Conservation (phyloP, 306 rosid genomes). For the apple (Malus domestica) region DNA sequence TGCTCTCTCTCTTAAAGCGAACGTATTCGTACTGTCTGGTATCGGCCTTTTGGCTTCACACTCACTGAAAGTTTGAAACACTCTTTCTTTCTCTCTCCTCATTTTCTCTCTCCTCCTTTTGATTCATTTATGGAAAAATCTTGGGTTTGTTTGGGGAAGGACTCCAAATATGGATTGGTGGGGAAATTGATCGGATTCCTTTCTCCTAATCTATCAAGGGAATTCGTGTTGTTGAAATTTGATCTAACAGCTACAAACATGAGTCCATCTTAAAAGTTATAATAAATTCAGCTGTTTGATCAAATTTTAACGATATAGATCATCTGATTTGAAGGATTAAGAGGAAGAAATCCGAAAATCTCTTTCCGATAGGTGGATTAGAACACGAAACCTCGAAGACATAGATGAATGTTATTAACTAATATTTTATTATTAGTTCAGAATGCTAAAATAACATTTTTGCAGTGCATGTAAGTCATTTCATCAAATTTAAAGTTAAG, state of each 20-base stretch:
- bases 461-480: too few species aligned
- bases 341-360: accelerated
- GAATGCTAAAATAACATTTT: too few species aligned
- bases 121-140: neutral
- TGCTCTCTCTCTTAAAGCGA: conserved; percentile 9
- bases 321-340: accelerated
- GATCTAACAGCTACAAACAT: accelerated
- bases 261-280: accelerated
- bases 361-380: too few species aligned
- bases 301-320: too few species aligned
- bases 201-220: too few species aligned
- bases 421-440: too few species aligned
- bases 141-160: neutral
- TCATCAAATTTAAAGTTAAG: too few species aligned
- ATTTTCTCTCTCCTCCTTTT: neutral
- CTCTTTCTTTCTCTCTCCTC: neutral
- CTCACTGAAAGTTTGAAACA: neutral
- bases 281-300: too few species aligned
- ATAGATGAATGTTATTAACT: too few species aligned
- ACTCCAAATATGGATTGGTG: too few species aligned
- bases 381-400: too few species aligned
- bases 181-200: accelerated
- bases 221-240: accelerated
- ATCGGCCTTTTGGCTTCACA: conserved; percentile 15
- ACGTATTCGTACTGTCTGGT: conserved; percentile 38